Percentiles rank a stretch among this genome's conserved stretches.
These are phyloP conservation scores for Hirschfeldia incana DNA, from an alignment of 345 rosid species.

Conservation along the genomic window DNA sequence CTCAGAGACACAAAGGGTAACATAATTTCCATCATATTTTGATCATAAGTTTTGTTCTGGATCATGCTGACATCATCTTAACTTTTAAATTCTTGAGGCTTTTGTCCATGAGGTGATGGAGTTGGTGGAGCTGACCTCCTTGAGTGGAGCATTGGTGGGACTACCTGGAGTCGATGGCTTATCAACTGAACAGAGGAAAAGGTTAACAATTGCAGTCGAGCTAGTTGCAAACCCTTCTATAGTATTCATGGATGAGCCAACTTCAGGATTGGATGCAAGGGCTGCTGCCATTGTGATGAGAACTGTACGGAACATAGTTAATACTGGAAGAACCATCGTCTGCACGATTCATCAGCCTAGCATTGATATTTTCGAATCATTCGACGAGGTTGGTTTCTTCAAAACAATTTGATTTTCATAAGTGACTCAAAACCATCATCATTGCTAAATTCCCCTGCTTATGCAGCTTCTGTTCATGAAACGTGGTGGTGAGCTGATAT, in stretches of 20 bases:
- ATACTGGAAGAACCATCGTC: constrained; percentile 92
- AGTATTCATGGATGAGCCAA: constrained; percentile 99
- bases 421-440: neutral
- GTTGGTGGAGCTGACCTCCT: constrained; percentile 81
- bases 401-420: no score
- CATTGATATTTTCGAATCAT: constrained; percentile 94
- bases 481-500: constrained; percentile 95
- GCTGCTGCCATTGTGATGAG: constrained; percentile 99
- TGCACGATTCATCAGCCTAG: constrained; percentile 99
- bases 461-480: constrained; percentile 96
- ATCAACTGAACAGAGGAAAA: constrained; percentile 92
- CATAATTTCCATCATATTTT: neutral
- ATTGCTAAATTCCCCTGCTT: neutral
- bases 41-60: neutral
- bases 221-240: constrained; percentile 95
- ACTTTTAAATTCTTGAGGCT: constrained; percentile 52
- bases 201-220: constrained; percentile 93
- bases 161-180: constrained; percentile 94
- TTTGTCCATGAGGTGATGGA: constrained; percentile 98
- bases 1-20: constrained; percentile 76
- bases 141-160: constrained; percentile 86
- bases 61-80: constrained; percentile 30
- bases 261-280: constrained; percentile 96
- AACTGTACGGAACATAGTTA: constrained; percentile 92
- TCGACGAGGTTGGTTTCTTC: constrained; percentile 75